Conservation (phyloP, 495 filamentous ascomycete genomes). For the Aspergillus incahuasiensis region DNA sequence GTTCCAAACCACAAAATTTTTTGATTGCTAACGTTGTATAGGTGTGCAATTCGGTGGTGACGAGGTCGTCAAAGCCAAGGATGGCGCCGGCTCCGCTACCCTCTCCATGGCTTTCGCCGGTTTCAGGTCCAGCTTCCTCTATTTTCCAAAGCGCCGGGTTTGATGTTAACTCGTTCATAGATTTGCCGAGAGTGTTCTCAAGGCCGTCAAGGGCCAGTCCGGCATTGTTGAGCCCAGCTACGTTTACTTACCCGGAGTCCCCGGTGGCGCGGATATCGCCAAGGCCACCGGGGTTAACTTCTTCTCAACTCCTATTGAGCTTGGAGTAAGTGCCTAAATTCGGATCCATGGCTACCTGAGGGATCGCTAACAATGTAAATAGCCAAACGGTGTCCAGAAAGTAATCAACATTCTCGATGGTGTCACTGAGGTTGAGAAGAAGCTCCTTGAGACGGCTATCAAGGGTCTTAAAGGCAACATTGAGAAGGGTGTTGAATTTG, state of each 20-base stretch:
- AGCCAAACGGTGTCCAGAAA: slow-evolving; percentile 81
- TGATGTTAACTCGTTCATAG: slow-evolving; percentile 43
- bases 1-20: too few relatives aligned
- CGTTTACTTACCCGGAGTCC: slow-evolving; percentile 86
- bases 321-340: slow-evolving; percentile 65
- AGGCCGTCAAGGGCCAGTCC: slow-evolving; percentile 80
- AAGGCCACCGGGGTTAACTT: slow-evolving; percentile 83
- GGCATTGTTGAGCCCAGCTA: slow-evolving; percentile 91
- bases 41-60: slow-evolving; percentile 97
- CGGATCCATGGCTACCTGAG: neutral
- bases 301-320: slow-evolving; percentile 93
- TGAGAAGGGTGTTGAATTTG: slow-evolving; percentile 85
- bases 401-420: slow-evolving; percentile 69
- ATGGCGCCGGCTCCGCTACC: slow-evolving; percentile 89
- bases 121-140: slow-evolving; percentile 59
- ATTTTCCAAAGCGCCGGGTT: neutral
- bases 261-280: slow-evolving; percentile 77
- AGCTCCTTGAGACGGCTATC: slow-evolving; percentile 69
- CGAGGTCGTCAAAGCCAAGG: slow-evolving; percentile 98
- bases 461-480: slow-evolving; percentile 86
- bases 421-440: slow-evolving; percentile 78
- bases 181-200: slow-evolving; percentile 89
- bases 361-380: slow-evolving; percentile 13
- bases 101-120: slow-evolving; percentile 98
- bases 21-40: slow-evolving; percentile 21